These are phyloP conservation scores for Vanderwaltozyma polyspora DNA, from an alignment of 805 yeast genomes.

Conservation along the genomic window DNA sequence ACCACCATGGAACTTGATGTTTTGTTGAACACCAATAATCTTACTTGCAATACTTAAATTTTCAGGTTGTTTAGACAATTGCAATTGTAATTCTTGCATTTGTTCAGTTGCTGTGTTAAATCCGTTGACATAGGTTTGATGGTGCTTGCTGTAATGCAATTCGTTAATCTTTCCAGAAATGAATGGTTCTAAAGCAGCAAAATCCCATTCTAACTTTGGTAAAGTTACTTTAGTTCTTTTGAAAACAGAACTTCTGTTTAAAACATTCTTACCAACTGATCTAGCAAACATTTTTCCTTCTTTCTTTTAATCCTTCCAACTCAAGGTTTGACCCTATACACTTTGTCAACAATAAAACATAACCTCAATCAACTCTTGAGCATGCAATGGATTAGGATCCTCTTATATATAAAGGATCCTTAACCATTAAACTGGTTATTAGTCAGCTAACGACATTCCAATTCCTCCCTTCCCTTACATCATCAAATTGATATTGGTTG, in stretches of 20 bases:
- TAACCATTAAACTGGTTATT: too few species aligned
- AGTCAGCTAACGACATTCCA: too few species aligned
- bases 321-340: too few species aligned
- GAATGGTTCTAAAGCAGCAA: conserved; percentile 74
- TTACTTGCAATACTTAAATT: conserved; percentile 29
- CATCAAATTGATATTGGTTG: too few species aligned
- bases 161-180: conserved; percentile 82
- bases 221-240: conserved; percentile 46
- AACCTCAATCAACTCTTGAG: too few species aligned
- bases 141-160: conserved; percentile 81
- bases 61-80: conserved; percentile 27
- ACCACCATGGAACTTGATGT: conserved; percentile 86
- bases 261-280: conserved; percentile 1
- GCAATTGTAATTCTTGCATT: conserved; percentile 49
- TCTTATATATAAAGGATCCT: too few species aligned
- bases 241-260: neutral
- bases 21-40: conserved; percentile 45
- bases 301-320: too few species aligned
- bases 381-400: too few species aligned
- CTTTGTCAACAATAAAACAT: too few species aligned
- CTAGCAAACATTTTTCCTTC: conserved; percentile 6
- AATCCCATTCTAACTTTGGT: conserved; percentile 78
- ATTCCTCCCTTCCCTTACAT: too few species aligned
- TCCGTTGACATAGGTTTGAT: conserved; percentile 82
- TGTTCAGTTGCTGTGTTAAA: conserved; percentile 71